phyloP scores from a whole-genome alignment of 768 basidiomycete species.

The Xerocomus spinulosus region DNA sequence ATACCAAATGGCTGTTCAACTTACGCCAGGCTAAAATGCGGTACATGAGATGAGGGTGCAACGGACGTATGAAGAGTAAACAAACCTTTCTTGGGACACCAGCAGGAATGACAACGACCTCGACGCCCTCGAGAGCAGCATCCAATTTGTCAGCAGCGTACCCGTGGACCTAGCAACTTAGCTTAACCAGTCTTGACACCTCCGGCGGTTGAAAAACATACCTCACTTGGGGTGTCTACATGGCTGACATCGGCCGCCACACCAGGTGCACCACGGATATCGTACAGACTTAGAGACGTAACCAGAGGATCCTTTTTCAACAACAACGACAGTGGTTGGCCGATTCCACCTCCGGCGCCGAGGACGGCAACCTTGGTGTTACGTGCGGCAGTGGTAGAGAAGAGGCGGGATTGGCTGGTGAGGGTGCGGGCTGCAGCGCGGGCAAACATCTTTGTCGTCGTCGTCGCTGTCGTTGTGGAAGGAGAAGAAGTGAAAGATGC shows the following conservation, averaged over 20 bases:
- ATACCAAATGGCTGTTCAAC: conserved; percentile 29
- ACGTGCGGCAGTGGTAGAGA: conserved; percentile 70
- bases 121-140: conserved; percentile 80
- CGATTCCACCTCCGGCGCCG: conserved; percentile 98
- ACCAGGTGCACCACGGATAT: conserved; percentile 44
- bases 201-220: conserved; percentile 31
- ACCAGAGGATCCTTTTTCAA: conserved; percentile 92
- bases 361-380: conserved; percentile 91
- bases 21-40: conserved; percentile 69
- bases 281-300: conserved; percentile 65
- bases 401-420: conserved; percentile 54
- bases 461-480: conserved; percentile 16
- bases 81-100: conserved; percentile 97
- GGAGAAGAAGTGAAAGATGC: background rate
- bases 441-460: conserved; percentile 53
- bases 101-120: conserved; percentile 96
- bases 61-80: background rate
- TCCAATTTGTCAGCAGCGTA: conserved; percentile 85
- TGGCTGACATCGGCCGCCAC: conserved; percentile 97
- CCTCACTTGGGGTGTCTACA: conserved; percentile 85
- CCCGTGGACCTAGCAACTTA: conserved; percentile 62
- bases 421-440: conserved; percentile 59
- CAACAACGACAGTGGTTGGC: conserved; percentile 86
- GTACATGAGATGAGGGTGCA: conserved; percentile 23
- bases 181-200: background rate